These are phyloP conservation scores for Arachnopeziza araneosa DNA, from an alignment of 2,329 filamentous ascomycete genomes.

Conservation along the genomic window DNA sequence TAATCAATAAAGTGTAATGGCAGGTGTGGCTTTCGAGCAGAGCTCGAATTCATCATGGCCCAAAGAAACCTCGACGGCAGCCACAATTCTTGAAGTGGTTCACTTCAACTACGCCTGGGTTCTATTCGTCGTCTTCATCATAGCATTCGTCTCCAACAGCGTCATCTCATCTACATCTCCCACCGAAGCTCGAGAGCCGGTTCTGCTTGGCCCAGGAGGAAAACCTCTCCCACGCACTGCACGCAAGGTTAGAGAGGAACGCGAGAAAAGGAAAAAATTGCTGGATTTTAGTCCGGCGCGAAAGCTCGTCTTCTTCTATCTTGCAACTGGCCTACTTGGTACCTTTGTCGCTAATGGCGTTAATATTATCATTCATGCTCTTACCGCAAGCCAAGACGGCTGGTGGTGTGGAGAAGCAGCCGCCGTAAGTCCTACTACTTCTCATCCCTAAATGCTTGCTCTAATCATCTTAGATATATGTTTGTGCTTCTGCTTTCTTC, in stretches of 20 bases:
- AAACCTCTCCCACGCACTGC: slow-evolving; percentile 64
- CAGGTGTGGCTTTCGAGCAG: slow-evolving; percentile 21
- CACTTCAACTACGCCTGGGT: slow-evolving; percentile 54
- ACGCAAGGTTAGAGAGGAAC: slow-evolving; percentile 38
- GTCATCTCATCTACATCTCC: slow-evolving; percentile 44
- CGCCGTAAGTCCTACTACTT: slow-evolving; percentile 52
- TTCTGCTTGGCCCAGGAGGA: slow-evolving; percentile 73
- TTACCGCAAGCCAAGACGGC: slow-evolving; percentile 55
- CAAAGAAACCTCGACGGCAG: slow-evolving; percentile 13
- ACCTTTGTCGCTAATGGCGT: slow-evolving; percentile 72
- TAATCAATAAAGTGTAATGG: slow-evolving; percentile 27
- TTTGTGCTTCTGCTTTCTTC: slow-evolving; percentile 79
- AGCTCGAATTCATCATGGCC: slow-evolving; percentile 15
- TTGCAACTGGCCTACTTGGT: slow-evolving; percentile 64
- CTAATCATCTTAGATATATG: slow-evolving; percentile 60
- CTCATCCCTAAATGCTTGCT: slow-evolving; percentile 10
- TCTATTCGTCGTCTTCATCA: slow-evolving; percentile 58
- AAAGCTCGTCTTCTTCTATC: slow-evolving; percentile 69
- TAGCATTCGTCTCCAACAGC: slow-evolving; percentile 55
- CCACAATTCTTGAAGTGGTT: slow-evolving; percentile 23
- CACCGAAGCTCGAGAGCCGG: slow-evolving; percentile 26
- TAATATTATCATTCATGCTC: slow-evolving; percentile 68
- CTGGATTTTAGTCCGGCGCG: slow-evolving; percentile 56
- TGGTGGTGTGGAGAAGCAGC: slow-evolving; percentile 82
- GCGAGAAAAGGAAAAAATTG: slow-evolving; percentile 36